Evolutionary conservation across 768 basidiomycete genomes (phyloP), one percentile per base, ranked within the genome.

Genomic region (Kwoniella europaea): DNA sequence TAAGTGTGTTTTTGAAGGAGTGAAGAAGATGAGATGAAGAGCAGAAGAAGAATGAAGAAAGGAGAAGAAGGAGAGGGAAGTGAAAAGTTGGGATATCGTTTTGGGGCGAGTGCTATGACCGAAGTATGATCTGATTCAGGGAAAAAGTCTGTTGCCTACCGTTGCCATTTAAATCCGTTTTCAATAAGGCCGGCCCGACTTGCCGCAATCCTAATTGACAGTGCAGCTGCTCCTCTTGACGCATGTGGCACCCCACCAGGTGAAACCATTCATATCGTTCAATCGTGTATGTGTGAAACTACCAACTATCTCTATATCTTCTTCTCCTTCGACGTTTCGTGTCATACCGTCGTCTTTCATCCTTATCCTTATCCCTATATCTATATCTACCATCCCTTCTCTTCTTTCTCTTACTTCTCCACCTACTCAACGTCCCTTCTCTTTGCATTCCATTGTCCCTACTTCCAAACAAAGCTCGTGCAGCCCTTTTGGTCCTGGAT

Each of bases 41-140:
- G 22, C n/a, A n/a, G 44, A 61, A 71, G 35, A 53, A 20, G 52
- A 41, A 29, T 35, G 24, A 55, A 59, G 44, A 20, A 43, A 53
- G 20, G 60, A 71, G 35, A 64, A 65, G 27, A 65, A 29, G 55
- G 57, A 15, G 54, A 41, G 27, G 53, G 52, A 59, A 15, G 46
- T 13, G 10, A 61, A 62, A 63, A 63, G 61, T 63, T 22, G 67
- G 50, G 54, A 61, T 20, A 27, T 43, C 22, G 35, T 24, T 60
- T 59, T 53, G 50, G 67, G 22, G 67, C 61, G 52, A 15, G 46
- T 50, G 46, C 46, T 15, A 50, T 50, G 46, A 50, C 46, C 46
- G 1, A 18, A 16, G 46, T 50, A 50, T 50, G 46, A 35, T 35
- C 46, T 50, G 12, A 15, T 18, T 50, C 46, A 50, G 46, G 46